Evolutionary conservation across 1,284 basidiomycete genomes (phyloP).

Genomic region (Heterobasidion parviporum): DNA sequence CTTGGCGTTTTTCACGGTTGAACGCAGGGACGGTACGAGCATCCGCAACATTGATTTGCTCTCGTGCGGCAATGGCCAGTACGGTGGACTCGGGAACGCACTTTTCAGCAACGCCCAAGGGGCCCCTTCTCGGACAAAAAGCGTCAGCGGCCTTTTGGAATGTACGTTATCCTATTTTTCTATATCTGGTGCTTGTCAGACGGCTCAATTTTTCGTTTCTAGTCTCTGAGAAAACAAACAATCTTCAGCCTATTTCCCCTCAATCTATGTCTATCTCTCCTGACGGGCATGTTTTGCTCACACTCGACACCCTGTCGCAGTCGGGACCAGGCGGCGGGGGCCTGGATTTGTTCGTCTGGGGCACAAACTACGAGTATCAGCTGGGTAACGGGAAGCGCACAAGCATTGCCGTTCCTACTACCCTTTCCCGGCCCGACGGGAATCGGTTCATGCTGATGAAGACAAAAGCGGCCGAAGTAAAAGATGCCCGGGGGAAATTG

Average conservation of each 20-base stretch:
- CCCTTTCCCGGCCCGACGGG: slow-evolving; percentile 40
- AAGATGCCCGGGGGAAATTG: slow-evolving; percentile 56
- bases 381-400: slow-evolving; percentile 81
- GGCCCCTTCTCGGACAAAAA: slow-evolving; percentile 69
- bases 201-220: slow-evolving; percentile 1
- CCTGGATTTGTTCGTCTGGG: slow-evolving; percentile 61
- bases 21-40: slow-evolving; percentile 38
- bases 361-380: slow-evolving; percentile 68
- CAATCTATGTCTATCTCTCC: slow-evolving; percentile 66
- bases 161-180: slow-evolving; percentile 39
- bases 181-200: background rate
- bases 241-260: slow-evolving; percentile 63
- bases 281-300: slow-evolving; percentile 72
- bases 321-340: slow-evolving; percentile 41
- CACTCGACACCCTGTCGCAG: slow-evolving; percentile 55
- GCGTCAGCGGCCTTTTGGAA: slow-evolving; percentile 78
- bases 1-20: slow-evolving; percentile 72
- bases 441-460: slow-evolving; percentile 49
- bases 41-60: slow-evolving; percentile 59
- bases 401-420: slow-evolving; percentile 63
- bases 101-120: slow-evolving; percentile 70
- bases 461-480: slow-evolving; percentile 43
- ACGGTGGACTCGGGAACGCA: slow-evolving; percentile 82
- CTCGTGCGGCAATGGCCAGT: slow-evolving; percentile 80
- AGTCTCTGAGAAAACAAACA: slow-evolving; percentile 63